Conservation (phyloP, 371 early-diverging fungal genomes). For the Quaeritorhiza haematococci region DNA sequence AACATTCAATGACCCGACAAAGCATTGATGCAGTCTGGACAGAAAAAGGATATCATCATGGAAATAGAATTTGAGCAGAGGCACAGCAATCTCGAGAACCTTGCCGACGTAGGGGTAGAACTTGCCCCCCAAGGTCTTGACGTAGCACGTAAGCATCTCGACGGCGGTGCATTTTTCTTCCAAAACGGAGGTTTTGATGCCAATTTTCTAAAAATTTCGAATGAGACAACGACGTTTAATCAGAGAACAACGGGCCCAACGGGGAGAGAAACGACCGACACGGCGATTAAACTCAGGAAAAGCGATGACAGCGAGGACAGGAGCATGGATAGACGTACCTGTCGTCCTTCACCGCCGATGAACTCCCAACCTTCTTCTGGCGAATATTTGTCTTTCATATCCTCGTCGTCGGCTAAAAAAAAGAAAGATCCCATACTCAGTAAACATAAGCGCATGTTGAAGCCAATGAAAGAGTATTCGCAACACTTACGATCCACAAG, state of each 20-base stretch:
- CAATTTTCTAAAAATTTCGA: constrained; percentile 77
- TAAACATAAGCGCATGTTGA: too few species aligned
- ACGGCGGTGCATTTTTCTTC: constrained; percentile 97
- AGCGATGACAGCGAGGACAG: constrained; percentile 1
- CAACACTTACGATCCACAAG: constrained; percentile 68
- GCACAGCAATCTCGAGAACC: constrained; percentile 77
- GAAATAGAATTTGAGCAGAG: constrained; percentile 91
- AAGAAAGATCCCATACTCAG: constrained; percentile 84
- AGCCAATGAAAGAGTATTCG: too few species aligned
- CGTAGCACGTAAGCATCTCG: constrained; percentile 94
- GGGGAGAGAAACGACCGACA: not conserved
- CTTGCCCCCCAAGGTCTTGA: constrained; percentile 80
- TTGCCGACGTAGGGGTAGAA: constrained; percentile 80
- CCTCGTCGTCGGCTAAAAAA: constrained; percentile 78
- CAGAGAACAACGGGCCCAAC: constrained; percentile 6
- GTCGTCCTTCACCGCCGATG: constrained; percentile 68
- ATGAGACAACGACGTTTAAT: not conserved
- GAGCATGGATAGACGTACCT: constrained; percentile 12
- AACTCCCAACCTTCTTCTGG: constrained; percentile 96
- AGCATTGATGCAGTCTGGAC: too few species aligned
- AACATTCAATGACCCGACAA: too few species aligned
- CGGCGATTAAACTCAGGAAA: not conserved
- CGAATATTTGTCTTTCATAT: constrained; percentile 73
- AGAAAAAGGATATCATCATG: too few species aligned
- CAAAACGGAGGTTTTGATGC: constrained; percentile 87